Evolutionary conservation across 2,329 filamentous ascomycete genomes (phyloP).

Genomic region (Rugonectria rugulosa): DNA sequence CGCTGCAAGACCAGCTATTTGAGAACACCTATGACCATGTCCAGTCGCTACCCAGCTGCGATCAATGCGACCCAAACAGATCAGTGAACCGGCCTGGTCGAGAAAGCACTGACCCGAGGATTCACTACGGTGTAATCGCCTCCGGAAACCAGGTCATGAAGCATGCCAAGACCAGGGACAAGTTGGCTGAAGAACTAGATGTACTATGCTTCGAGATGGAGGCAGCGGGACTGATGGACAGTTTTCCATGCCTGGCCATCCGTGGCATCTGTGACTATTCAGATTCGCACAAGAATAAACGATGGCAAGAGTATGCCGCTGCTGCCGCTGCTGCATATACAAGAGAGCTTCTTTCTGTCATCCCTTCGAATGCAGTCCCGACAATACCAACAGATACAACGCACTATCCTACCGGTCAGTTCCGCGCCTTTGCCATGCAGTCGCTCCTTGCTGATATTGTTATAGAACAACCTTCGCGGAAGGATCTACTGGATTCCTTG

Average conservation of each 20-base stretch:
- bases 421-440: neutral
- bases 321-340: constrained; percentile 38
- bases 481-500: constrained; percentile 19
- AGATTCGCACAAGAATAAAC: constrained; percentile 40
- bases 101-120: neutral
- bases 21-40: constrained; percentile 1
- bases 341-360: constrained; percentile 1
- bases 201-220: constrained; percentile 11
- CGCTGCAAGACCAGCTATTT: constrained; percentile 10
- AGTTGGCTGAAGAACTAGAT: neutral
- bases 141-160: constrained; percentile 4
- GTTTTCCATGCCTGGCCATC: constrained; percentile 42
- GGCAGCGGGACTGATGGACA: constrained; percentile 33
- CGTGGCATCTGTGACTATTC: constrained; percentile 48
- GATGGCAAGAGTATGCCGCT: constrained; percentile 46
- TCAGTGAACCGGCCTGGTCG: neutral
- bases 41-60: neutral
- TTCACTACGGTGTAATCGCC: constrained; percentile 3
- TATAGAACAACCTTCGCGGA: neutral
- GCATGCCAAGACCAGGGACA: neutral
- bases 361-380: neutral
- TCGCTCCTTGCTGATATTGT: neutral
- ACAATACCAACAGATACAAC: neutral
- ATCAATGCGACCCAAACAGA: neutral
- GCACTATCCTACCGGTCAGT: neutral